phyloP scores from a whole-genome alignment of 1,284 basidiomycete genomes.

The Apiotrichum gracile region DNA sequence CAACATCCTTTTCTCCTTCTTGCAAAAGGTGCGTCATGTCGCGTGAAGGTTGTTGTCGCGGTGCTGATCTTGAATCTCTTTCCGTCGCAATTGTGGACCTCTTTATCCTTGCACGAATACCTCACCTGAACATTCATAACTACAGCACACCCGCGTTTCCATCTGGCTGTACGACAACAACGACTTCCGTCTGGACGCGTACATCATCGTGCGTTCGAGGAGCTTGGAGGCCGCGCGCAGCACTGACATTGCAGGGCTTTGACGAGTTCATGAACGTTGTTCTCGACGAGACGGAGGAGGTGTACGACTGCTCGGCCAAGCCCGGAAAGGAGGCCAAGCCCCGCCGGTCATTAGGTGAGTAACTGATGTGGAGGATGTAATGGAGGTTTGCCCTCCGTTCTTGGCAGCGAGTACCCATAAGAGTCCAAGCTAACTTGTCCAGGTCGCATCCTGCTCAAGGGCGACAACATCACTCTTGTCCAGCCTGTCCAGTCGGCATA shows the following conservation, averaged over 20 bases:
- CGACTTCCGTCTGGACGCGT: constrained; percentile 94
- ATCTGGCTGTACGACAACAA: constrained; percentile 98
- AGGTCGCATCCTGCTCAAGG: constrained; percentile 91
- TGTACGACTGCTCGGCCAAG: constrained; percentile 81
- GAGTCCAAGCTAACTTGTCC: constrained; percentile 3
- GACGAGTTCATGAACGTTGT: constrained; percentile 99
- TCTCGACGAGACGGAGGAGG: constrained; percentile 89
- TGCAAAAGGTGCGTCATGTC: constrained; percentile 56
- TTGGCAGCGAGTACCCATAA: no score
- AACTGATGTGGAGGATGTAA: not conserved
- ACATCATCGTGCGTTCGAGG: constrained; percentile 71
- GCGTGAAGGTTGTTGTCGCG: not conserved
- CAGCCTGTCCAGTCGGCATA: constrained; percentile 52
- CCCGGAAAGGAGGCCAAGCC: constrained; percentile 69
- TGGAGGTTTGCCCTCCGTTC: no score
- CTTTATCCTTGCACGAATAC: no score
- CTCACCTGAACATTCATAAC: no score
- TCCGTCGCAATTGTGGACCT: not conserved
- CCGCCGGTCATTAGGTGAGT: constrained; percentile 38
- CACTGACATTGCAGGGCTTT: constrained; percentile 68
- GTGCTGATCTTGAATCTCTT: constrained; percentile 1
- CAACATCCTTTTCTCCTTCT: constrained; percentile 99
- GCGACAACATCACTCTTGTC: constrained; percentile 93
- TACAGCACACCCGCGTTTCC: constrained; percentile 73
- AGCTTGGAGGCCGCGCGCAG: constrained; percentile 4